Base-by-base conservation (phyloP, 1,139 yeast species). In the Blastobotrys aristatus region DNA sequence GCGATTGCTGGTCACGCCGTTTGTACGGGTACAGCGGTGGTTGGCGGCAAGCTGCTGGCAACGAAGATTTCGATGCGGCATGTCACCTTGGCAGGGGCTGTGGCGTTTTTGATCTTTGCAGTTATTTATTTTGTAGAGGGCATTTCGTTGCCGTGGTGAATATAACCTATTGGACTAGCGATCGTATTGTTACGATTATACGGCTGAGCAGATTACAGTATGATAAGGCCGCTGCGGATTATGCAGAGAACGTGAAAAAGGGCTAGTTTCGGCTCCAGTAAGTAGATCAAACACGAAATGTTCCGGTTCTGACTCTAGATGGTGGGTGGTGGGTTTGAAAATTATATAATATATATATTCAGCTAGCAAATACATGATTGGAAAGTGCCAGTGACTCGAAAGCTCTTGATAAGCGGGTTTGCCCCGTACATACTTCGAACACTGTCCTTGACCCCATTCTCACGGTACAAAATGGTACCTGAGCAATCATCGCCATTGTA, bases 21-120 rank as follows among this genome's bases (percentile, higher is more conserved):
- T n/a, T 92, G 98, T 69, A 87, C 97, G 0, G 79, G 79, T 40
- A 79, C 89, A 51, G 98, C 98, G n/a, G 95, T 94, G 47, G 52
- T 87, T 51, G 97, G 97, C 40, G 99, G 99, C 30, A 84, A 84
- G 68, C 74, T 87, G 51, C 73, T 94, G 55, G 97, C 98, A 38
- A 79, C 89, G 46, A 84, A 82, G 67, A 88, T 92, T 53, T 84
- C 95, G 53, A 80, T 92, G 86, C 81, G 95, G 69, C 87, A 84
- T 41, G 92, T 92, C 53, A 89, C 97, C 1, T 71, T 92, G 49
- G 90, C 95, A 44, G 98, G 99, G 39, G 85, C 97, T 7, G 66
- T 74, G 49, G 90, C 96, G 18, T 92, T 92, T 69, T 76, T 89
- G 55, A 65, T 88, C 37, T 92, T 94, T 68, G 80, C 97, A 16